Percentiles rank a stretch among this genome's conserved stretches.
These are phyloP conservation scores for Magnaporthiopsis poae DNA, from an alignment of 2,329 filamentous ascomycete species.

Conservation along the genomic window DNA sequence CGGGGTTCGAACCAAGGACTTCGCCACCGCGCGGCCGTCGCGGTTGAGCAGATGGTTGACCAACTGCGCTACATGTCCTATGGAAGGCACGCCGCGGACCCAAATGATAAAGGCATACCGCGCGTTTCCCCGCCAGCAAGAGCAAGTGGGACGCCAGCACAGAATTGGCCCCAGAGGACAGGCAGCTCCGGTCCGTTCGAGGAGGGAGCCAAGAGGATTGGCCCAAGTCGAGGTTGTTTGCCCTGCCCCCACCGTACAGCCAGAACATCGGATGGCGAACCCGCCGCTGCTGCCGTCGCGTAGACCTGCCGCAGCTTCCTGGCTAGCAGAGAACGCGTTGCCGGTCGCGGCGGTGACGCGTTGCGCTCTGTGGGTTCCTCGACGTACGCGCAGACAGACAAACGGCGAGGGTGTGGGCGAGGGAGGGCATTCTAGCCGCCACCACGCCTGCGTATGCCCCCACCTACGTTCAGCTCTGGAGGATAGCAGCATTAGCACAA, in stretches of 20 bases:
- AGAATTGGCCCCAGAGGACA: neutral
- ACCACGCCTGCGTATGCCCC: neutral
- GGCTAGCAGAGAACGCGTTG: neutral
- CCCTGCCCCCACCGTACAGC: neutral
- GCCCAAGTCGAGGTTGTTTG: too few species aligned
- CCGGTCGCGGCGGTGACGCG: neutral
- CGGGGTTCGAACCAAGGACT: neutral
- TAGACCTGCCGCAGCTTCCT: neutral
- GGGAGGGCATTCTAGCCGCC: neutral
- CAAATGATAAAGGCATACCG: neutral
- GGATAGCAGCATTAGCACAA: neutral
- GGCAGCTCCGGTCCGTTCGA: neutral
- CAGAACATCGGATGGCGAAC: neutral
- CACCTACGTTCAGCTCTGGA: neutral
- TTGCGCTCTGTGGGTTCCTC: too few species aligned
- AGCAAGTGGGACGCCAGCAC: neutral
- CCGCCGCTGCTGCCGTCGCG: neutral
- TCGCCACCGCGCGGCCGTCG: neutral
- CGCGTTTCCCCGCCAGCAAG: too few species aligned
- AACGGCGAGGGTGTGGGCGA: neutral
- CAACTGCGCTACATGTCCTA: neutral
- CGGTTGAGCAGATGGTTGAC: neutral
- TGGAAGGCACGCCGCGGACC: neutral
- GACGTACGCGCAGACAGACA: neutral
- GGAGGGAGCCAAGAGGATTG: neutral